Evolutionary conservation across 2,329 filamentous ascomycete species (phyloP), one percentile per base, ranked within the genome.

Genomic region (Fusarium decemcellulare): DNA sequence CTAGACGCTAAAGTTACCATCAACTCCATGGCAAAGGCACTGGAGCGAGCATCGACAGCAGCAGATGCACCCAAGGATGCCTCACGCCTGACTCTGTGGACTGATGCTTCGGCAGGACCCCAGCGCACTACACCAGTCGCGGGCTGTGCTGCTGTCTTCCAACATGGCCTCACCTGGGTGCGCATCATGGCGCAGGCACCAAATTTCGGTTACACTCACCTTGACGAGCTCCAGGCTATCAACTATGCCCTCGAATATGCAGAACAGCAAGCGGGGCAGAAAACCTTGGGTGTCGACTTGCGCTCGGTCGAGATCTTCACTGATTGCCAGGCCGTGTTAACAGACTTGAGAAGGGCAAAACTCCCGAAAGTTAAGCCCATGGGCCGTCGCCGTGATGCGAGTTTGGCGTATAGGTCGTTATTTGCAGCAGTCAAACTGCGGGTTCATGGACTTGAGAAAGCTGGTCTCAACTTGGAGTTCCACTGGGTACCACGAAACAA

Each of bases 401-500:
- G 5, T 32, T 12, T 2, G 12, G 6, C 39, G 23, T 23, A 23
- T 23, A 32, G 16, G n/a, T 2, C 29, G 16, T 11, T 57, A 5
- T 6, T 48, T 4, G n/a, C 37, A 16, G 14, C 29, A 34, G n/a
- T 50, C 10, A 23, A 12, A 10, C 37, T 7, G 43, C 36, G 29
- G 44, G 30, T 54, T 9, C 2, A 40, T 15, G 23, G 16, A 12
- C 54, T 71, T 2, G 16, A 44, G 18, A 23, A n/a, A 6, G 37
- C 43, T 8, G 54, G 61, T 8, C 53, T 65, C 8, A n/a, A 37
- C 5, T 10, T 60, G 11, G 61, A 72, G 37, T 39, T 73, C 8
- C 70, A 67, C 48, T 73, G 70, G 71, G 60, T 70, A 14, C 70
- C 68, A 5, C 53, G 68, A 12, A 48, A 36, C 5, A 15, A 18